Conservation (phyloP, 345 rosid genomes). For the rapeseed (Brassica napus) region DNA sequence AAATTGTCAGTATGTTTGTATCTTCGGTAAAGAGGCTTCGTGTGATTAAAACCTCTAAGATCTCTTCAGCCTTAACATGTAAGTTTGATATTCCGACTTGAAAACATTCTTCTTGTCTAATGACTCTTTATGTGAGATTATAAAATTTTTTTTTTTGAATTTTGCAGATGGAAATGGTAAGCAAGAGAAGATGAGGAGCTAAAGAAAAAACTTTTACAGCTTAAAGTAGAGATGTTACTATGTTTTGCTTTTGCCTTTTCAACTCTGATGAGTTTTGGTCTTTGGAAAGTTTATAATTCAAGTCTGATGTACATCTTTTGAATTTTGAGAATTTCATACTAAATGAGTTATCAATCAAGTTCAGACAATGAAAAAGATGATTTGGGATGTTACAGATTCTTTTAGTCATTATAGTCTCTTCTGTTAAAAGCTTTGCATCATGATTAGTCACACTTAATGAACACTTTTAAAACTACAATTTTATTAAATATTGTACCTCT, state of each 20-base stretch:
- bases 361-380: constrained; percentile 22
- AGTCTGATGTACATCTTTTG: constrained; percentile 29
- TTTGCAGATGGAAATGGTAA: constrained; percentile 38
- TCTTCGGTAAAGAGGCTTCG: constrained; percentile 91
- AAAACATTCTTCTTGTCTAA: neutral
- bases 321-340: constrained; percentile 19
- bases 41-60: constrained; percentile 78
- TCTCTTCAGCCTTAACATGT: constrained; percentile 42
- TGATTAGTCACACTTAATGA: constrained; percentile 27
- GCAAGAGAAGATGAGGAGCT: constrained; percentile 37
- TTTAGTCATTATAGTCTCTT: constrained; percentile 6
- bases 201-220: constrained; percentile 10
- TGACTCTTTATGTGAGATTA: neutral
- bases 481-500: constrained; percentile 7
- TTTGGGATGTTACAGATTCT: constrained; percentile 8
- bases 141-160: neutral
- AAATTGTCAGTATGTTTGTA: constrained; percentile 77
- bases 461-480: constrained; percentile 7
- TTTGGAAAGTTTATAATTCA: constrained; percentile 8
- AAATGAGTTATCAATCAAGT: constrained; percentile 13
- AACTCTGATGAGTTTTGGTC: constrained; percentile 21
- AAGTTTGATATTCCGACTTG: neutral
- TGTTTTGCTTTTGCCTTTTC: constrained; percentile 14
- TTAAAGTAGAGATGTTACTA: constrained; percentile 30
- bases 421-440: constrained; percentile 12